Evolutionary conservation across 768 basidiomycete species (phyloP).

Genomic region (Psilocybe cubensis): DNA sequence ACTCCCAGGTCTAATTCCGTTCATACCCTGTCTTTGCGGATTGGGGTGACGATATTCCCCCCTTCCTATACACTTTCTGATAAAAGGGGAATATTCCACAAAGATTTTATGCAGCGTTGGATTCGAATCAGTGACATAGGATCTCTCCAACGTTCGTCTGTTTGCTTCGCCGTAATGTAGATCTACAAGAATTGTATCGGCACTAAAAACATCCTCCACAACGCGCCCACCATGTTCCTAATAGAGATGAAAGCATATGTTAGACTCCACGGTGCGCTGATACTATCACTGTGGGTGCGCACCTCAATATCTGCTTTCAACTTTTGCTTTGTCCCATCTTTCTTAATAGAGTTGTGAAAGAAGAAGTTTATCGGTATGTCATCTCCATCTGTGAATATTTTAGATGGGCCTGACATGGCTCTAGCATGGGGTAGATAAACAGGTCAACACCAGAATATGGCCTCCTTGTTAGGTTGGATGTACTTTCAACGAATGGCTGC

Average conservation of each 20-base stretch:
- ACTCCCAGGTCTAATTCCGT: constrained; percentile 21
- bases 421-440: too few relatives aligned
- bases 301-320: constrained; percentile 39
- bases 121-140: constrained; percentile 22
- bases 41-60: constrained; percentile 21
- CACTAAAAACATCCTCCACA: constrained; percentile 17
- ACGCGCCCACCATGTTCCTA: constrained; percentile 34
- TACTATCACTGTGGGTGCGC: too few relatives aligned
- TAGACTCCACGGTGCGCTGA: too few relatives aligned
- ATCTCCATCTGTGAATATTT: constrained; percentile 14
- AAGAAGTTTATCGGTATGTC: constrained; percentile 29
- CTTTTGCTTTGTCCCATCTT: constrained; percentile 15
- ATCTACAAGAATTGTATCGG: constrained; percentile 30
- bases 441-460: background rate
- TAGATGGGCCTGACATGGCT: too few relatives aligned
- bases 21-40: constrained; percentile 29
- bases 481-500: too few relatives aligned
- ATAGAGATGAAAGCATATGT: background rate
- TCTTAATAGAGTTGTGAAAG: constrained; percentile 36
- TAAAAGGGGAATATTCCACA: constrained; percentile 31
- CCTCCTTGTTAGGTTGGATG: too few relatives aligned
- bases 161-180: background rate
- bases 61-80: constrained; percentile 26
- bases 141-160: constrained; percentile 8
- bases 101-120: constrained; percentile 12